phyloP scores from a whole-genome alignment of 1,139 yeast genomes.

The Taphrina deformans region DNA sequence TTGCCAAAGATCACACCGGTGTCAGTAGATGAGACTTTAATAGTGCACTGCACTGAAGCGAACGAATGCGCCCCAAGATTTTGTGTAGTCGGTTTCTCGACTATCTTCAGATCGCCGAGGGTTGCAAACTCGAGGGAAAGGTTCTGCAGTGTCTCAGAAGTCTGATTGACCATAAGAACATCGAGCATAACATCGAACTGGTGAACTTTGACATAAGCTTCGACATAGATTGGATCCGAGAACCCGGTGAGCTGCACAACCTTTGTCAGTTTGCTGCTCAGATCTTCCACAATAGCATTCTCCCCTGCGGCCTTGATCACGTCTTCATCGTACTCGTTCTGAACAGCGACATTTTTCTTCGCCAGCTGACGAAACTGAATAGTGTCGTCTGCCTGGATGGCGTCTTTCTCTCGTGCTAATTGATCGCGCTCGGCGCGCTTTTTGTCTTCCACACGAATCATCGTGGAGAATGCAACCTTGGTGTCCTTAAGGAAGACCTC shows the following conservation, averaged over 20 bases:
- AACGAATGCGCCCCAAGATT: slow-evolving; percentile 96
- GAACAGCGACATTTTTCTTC: slow-evolving; percentile 50
- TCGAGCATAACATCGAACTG: slow-evolving; percentile 95
- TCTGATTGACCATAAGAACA: slow-evolving; percentile 91
- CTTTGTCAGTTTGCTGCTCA: slow-evolving; percentile 76
- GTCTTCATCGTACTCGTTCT: slow-evolving; percentile 49
- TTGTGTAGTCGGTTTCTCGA: slow-evolving; percentile 88
- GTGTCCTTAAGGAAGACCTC: slow-evolving; percentile 85
- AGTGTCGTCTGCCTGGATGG: slow-evolving; percentile 81
- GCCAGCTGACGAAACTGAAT: slow-evolving; percentile 81
- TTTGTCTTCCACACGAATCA: slow-evolving; percentile 52
- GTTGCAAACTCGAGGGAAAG: slow-evolving; percentile 95
- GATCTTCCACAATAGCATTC: slow-evolving; percentile 56
- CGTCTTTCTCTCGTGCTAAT: slow-evolving; percentile 62
- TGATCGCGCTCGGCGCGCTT: slow-evolving; percentile 62
- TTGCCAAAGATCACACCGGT: slow-evolving; percentile 97
- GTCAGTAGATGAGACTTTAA: slow-evolving; percentile 95
- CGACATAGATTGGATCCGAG: slow-evolving; percentile 97
- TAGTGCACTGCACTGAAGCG: slow-evolving; percentile 81
- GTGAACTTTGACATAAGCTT: slow-evolving; percentile 90
- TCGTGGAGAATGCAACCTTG: slow-evolving; percentile 72
- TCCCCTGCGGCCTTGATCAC: slow-evolving; percentile 51
- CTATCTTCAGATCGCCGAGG: slow-evolving; percentile 90
- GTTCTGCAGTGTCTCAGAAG: slow-evolving; percentile 85
- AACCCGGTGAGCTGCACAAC: slow-evolving; percentile 94